These are phyloP conservation scores for Suhomyces coccinellae DNA, from an alignment of 1,139 yeast genomes.

Conservation along the genomic window DNA sequence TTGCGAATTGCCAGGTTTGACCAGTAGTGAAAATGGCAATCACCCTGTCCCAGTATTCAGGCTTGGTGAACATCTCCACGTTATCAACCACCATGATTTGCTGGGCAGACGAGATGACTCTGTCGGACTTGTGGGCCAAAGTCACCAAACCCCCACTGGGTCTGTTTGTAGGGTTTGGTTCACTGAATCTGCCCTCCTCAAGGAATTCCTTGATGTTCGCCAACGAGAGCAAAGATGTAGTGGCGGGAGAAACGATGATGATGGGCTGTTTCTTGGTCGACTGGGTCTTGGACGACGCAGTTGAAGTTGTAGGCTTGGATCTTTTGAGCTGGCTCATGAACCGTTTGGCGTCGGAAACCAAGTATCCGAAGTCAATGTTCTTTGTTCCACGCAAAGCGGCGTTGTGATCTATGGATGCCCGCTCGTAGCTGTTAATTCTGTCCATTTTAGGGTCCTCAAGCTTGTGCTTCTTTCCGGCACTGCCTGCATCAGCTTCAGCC, in stretches of 20 bases:
- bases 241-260: slow-evolving; percentile 88
- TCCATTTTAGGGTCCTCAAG: slow-evolving; percentile 57
- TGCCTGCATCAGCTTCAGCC: slow-evolving; percentile 2
- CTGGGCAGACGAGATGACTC: slow-evolving; percentile 53
- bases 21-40: slow-evolving; percentile 96
- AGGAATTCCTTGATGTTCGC: slow-evolving; percentile 79
- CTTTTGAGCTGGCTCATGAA: slow-evolving; percentile 58
- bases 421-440: slow-evolving; percentile 58
- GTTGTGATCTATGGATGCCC: slow-evolving; percentile 74
- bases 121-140: slow-evolving; percentile 56
- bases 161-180: slow-evolving; percentile 50
- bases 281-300: slow-evolving; percentile 14
- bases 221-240: slow-evolving; percentile 83
- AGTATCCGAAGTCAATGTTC: slow-evolving; percentile 67
- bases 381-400: slow-evolving; percentile 78
- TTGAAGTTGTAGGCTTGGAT: slow-evolving; percentile 24
- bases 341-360: slow-evolving; percentile 69
- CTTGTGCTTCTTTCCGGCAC: slow-evolving; percentile 26
- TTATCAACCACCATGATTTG: slow-evolving; percentile 82
- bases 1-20: slow-evolving; percentile 93
- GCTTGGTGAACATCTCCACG: slow-evolving; percentile 85
- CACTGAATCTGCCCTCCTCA: slow-evolving; percentile 71
- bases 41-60: slow-evolving; percentile 96
- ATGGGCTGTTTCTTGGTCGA: slow-evolving; percentile 72
- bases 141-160: slow-evolving; percentile 47